Conservation (phyloP, 371 early-diverging fungal species). For the Funneliformis caledonium region DNA sequence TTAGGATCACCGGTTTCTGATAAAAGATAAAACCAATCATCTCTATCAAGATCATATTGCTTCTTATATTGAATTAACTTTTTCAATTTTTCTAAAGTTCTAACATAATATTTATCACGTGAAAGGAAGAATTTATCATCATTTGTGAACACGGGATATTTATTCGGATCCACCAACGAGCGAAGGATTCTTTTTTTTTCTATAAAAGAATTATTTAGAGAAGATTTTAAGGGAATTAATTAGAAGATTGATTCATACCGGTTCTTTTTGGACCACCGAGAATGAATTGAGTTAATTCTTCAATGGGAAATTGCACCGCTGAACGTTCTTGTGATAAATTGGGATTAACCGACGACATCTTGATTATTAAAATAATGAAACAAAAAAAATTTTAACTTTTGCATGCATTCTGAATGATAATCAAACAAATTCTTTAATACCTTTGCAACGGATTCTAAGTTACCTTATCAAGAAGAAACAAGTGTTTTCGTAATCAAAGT, state of each 20-base stretch:
- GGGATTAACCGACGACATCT: background rate
- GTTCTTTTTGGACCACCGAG: background rate
- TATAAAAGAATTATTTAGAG: background rate
- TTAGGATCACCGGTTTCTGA: background rate
- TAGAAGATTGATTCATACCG: background rate
- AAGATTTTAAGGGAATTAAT: background rate
- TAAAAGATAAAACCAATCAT: background rate
- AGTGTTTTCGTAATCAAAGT: too few relatives aligned
- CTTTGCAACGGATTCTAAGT: too few relatives aligned
- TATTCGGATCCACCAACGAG: background rate
- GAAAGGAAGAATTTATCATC: background rate
- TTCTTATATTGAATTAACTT: background rate
- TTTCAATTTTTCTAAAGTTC: background rate
- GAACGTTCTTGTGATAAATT: background rate
- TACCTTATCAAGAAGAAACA: too few relatives aligned
- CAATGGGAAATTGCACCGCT: background rate
- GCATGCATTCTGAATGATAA: too few relatives aligned
- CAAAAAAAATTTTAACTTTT: background rate
- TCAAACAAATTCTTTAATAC: too few relatives aligned
- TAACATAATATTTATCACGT: background rate
- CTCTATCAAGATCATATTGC: background rate
- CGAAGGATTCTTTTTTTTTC: background rate
- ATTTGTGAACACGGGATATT: background rate
- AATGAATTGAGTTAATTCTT: slow-evolving; percentile 11
- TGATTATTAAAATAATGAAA: background rate